These are phyloP conservation scores for Annulohypoxylon moriforme DNA, from an alignment of 495 filamentous ascomycete genomes.

Conservation along the genomic window DNA sequence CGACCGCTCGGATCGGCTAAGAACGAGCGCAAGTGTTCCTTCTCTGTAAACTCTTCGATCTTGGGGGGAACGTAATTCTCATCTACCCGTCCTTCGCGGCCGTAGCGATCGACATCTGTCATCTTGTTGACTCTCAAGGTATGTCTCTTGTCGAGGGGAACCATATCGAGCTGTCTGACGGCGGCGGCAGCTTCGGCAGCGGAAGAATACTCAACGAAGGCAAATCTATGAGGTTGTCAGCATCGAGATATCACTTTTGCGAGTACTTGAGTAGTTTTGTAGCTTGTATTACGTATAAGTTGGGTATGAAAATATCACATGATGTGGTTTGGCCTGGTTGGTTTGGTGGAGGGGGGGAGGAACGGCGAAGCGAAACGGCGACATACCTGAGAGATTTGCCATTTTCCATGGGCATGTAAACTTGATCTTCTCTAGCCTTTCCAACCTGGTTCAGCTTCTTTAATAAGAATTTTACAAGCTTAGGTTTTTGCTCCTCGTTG, in stretches of 20 bases:
- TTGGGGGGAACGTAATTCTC: constrained; percentile 85
- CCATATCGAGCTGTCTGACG: constrained; percentile 82
- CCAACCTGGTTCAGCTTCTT: constrained; percentile 89
- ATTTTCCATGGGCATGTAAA: constrained; percentile 92
- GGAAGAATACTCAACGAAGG: constrained; percentile 96
- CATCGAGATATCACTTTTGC: neutral
- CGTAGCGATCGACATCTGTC: constrained; percentile 96
- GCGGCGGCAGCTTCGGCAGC: constrained; percentile 89
- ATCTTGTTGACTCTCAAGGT: constrained; percentile 96
- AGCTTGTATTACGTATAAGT: neutral
- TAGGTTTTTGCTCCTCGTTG: constrained; percentile 82
- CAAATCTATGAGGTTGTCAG: constrained; percentile 68
- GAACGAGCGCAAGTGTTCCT: constrained; percentile 95
- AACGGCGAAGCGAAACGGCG: neutral
- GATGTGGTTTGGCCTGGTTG: neutral
- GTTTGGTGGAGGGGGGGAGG: neutral
- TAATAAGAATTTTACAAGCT: constrained; percentile 92
- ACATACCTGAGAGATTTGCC: constrained; percentile 84
- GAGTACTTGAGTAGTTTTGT: neutral
- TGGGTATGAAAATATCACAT: neutral
- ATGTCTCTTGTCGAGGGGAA: constrained; percentile 93
- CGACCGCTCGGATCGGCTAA: constrained; percentile 85
- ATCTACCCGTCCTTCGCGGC: constrained; percentile 89
- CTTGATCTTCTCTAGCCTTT: constrained; percentile 82
- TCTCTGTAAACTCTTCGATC: constrained; percentile 83